Evolutionary conservation across 805 yeast species (phyloP).

Genomic region (Kodamaea lidongshanica): DNA sequence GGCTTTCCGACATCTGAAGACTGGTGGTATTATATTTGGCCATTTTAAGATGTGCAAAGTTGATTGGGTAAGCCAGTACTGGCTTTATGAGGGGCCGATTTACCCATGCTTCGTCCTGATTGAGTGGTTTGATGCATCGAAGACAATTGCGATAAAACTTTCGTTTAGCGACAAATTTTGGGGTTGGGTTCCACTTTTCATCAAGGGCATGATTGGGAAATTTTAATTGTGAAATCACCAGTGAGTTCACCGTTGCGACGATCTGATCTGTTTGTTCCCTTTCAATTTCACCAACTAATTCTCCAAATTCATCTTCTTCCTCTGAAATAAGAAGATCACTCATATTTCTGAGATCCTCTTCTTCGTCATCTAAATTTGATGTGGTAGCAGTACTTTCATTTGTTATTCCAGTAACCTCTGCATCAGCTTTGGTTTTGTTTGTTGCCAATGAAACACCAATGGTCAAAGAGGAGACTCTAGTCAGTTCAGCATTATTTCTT

Average conservation of each 20-base stretch:
- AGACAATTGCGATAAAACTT: constrained; percentile 46
- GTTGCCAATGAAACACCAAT: constrained; percentile 3
- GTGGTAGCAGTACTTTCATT: constrained; percentile 1
- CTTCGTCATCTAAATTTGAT: constrained; percentile 7
- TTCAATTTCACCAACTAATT: neutral
- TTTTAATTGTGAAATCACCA: too few relatives aligned
- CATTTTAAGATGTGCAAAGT: constrained; percentile 16
- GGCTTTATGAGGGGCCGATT: constrained; percentile 41
- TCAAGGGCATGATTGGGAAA: too few relatives aligned
- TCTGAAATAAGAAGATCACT: constrained; percentile 19
- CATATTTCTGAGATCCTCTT: constrained; percentile 17
- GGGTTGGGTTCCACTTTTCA: constrained; percentile 46
- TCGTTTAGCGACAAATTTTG: constrained; percentile 28
- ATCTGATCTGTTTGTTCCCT: neutral
- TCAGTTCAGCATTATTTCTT: constrained; percentile 4
- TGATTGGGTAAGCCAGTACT: constrained; percentile 18
- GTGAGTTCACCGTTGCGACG: neutral
- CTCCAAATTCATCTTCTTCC: constrained; percentile 9
- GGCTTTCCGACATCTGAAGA: neutral
- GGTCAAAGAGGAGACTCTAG: constrained; percentile 5
- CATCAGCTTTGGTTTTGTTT: too few relatives aligned
- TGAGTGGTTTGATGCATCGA: constrained; percentile 51
- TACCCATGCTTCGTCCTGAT: constrained; percentile 49
- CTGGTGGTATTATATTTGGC: constrained; percentile 12
- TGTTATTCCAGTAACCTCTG: too few relatives aligned